phyloP scores from a whole-genome alignment of 1,284 basidiomycete genomes.

The Rhizopogon hawkerae region DNA sequence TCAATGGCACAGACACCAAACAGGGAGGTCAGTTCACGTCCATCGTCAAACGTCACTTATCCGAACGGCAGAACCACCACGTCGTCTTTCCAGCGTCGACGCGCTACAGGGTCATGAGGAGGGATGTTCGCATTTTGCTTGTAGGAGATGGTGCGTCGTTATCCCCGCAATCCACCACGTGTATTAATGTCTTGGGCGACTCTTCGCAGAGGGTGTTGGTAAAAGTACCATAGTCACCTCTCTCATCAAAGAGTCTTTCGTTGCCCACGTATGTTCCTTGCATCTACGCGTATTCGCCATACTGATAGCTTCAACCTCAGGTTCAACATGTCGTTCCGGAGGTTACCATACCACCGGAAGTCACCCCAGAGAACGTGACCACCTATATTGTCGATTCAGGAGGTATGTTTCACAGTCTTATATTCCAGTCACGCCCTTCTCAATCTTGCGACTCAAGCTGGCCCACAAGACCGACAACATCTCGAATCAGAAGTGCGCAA shows the following conservation, averaged over 20 bases:
- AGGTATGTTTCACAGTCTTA: constrained; percentile 43
- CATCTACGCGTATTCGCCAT: neutral
- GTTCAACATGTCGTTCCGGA: constrained; percentile 90
- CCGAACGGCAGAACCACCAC: neutral
- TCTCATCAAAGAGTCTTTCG: constrained; percentile 90
- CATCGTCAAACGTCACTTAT: neutral
- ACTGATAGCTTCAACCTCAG: constrained; percentile 30
- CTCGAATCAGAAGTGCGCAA: constrained; percentile 93
- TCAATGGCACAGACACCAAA: neutral
- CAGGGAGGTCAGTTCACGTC: neutral
- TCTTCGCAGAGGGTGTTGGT: constrained; percentile 77
- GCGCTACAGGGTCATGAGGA: constrained; percentile 48
- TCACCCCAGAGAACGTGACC: constrained; percentile 92
- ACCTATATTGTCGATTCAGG: constrained; percentile 95
- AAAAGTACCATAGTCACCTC: constrained; percentile 94
- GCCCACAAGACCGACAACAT: constrained; percentile 74
- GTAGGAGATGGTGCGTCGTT: constrained; percentile 77
- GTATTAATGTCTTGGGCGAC: neutral
- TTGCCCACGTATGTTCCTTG: constrained; percentile 58
- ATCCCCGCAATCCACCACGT: constrained; percentile 7
- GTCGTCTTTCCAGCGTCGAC: constrained; percentile 1
- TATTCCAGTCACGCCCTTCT: constrained; percentile 7
- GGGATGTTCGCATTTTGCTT: constrained; percentile 87
- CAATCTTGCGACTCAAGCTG: constrained; percentile 37
- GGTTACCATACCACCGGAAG: constrained; percentile 92